Evolutionary conservation across 1,284 basidiomycete species (phyloP), one percentile per base, ranked within the genome.

Genomic region (Cutaneotrichosporon spelunceum): DNA sequence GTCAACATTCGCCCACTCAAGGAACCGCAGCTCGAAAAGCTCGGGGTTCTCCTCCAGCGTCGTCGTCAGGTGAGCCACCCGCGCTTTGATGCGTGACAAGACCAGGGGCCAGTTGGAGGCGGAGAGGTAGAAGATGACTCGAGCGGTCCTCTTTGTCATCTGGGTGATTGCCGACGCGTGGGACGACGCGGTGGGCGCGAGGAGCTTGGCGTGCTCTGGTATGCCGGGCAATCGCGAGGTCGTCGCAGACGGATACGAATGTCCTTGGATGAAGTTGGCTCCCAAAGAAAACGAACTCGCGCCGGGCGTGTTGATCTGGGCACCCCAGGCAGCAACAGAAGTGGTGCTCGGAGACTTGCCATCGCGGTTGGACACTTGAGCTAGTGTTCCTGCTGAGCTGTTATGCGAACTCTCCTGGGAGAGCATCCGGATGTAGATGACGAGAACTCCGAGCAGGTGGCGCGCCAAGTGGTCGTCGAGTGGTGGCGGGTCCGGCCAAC

Each of bases 41-140:
- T 84, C 71, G 83, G 85, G 27, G 85, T 81, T 73, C 53, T 80
- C 76, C 53, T 81, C 80, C 42, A 78, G 75, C 2, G 78, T 75
- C 5, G 80, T 79, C 11, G 70, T 72, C n/a, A 77, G 54, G 67
- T 71, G 57, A 88, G 83, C 62, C 80, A 83, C 66, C 84, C 89
- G 88, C 49, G 82, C 82, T 60, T 87, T 85, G 62, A 95, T 84
- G 21, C 90, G 84, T 24, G 84, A 80, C 66, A 89, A 85, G 21
- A 97, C 88, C 9, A 91, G 84, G 34, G 81, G 79, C 93, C 93
- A 97, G 73, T 97, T 96, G 23, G 90, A 90, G 0, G 90, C 87
- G 8, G 93, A 94, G 16, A 97, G 83, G 73, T 90, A 88, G 75
- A 90, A 94, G 48, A 96, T 84, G 68, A 95, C 87, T 52, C 88